phyloP scores from a whole-genome alignment of 306 rosid species.

The Sophora flavescens region DNA sequence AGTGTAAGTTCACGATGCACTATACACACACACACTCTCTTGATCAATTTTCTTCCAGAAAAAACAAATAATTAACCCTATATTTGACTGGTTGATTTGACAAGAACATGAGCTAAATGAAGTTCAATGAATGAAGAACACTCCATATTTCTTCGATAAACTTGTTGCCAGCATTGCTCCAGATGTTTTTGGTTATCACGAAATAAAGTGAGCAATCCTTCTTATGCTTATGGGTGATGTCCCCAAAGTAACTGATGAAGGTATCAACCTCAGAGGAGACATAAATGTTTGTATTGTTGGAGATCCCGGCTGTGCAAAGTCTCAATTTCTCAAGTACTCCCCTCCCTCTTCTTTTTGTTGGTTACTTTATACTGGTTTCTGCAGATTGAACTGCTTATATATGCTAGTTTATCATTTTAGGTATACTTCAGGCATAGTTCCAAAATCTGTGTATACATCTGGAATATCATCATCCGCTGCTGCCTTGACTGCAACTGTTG shows the following conservation, averaged over 20 bases:
- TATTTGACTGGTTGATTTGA: constrained; percentile 41
- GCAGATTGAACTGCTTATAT: constrained; percentile 38
- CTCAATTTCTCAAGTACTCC: constrained; percentile 95
- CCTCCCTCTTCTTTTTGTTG: constrained; percentile 10
- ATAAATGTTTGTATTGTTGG: constrained; percentile 93
- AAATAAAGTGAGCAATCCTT: constrained; percentile 95
- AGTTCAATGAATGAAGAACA: constrained; percentile 82
- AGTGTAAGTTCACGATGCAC: constrained; percentile 69
- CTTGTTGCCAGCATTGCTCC: constrained; percentile 93
- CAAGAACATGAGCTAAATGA: constrained; percentile 84
- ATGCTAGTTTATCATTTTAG: constrained; percentile 56
- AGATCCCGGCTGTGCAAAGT: constrained; percentile 98
- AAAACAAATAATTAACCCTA: constrained; percentile 6
- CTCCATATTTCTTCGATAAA: constrained; percentile 92
- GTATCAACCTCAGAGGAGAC: constrained; percentile 96
- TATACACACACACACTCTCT: background rate
- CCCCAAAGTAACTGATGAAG: constrained; percentile 94
- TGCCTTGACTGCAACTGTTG: constrained; percentile 98
- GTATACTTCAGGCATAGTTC: constrained; percentile 87
- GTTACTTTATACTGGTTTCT: constrained; percentile 32
- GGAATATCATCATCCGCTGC: constrained; percentile 99
- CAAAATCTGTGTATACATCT: constrained; percentile 97
- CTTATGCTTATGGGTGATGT: constrained; percentile 97
- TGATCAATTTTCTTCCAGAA: constrained; percentile 21
- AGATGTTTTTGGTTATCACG: constrained; percentile 90